Evolutionary conservation across 208 protist species (phyloP).

Genomic region (Phytomonas serpens): DNA sequence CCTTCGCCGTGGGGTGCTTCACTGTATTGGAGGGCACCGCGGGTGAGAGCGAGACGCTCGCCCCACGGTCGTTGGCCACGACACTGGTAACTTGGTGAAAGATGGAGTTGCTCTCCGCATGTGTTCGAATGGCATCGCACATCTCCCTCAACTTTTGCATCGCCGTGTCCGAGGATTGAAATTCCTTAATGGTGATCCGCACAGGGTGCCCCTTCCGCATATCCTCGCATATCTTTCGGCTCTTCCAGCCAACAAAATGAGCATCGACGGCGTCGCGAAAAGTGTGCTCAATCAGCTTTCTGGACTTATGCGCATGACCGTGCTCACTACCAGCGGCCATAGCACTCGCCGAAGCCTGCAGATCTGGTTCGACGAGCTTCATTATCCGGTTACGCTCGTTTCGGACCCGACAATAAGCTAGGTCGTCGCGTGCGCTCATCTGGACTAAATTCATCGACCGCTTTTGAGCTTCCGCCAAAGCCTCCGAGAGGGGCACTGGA

Average conservation of each 20-base stretch:
- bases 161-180: constrained; percentile 60
- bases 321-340: neutral
- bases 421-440: constrained; percentile 63
- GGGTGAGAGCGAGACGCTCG: constrained; percentile 59
- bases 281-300: constrained; percentile 52
- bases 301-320: constrained; percentile 15
- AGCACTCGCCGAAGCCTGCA: constrained; percentile 24
- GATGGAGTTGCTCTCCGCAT: constrained; percentile 49
- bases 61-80: constrained; percentile 66
- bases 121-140: constrained; percentile 55
- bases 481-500: constrained; percentile 55
- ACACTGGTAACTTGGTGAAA: constrained; percentile 80
- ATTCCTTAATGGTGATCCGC: constrained; percentile 75
- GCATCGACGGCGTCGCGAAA: constrained; percentile 85
- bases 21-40: constrained; percentile 29
- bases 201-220: constrained; percentile 67
- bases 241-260: constrained; percentile 85
- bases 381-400: constrained; percentile 52
- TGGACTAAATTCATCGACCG: constrained; percentile 72
- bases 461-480: constrained; percentile 53
- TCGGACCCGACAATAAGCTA: constrained; percentile 77
- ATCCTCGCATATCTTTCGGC: constrained; percentile 81
- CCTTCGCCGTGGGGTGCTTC: constrained; percentile 70
- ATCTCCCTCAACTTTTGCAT: constrained; percentile 78
- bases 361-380: constrained; percentile 46